Evolutionary conservation across 495 filamentous ascomycete species (phyloP).

Genomic region (Aspergillus funiculosus): DNA sequence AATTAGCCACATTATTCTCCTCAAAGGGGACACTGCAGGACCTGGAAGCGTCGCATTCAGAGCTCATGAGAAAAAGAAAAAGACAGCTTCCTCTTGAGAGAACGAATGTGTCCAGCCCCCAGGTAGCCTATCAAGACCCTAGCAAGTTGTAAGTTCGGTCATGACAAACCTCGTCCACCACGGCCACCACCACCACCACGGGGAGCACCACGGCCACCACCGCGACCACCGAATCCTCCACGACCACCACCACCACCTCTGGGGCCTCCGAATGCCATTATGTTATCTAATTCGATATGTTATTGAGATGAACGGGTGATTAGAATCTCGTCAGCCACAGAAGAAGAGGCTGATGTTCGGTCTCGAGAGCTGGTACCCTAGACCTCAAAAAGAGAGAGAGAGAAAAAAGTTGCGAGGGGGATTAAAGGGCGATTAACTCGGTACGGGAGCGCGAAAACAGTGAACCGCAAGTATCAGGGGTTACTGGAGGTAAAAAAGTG

Average conservation of each 20-base stretch:
- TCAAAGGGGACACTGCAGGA: background rate
- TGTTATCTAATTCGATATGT: constrained; percentile 25
- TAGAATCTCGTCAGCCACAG: constrained; percentile 12
- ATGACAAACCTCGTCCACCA: constrained; percentile 14
- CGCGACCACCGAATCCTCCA: constrained; percentile 20
- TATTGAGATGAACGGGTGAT: constrained; percentile 7
- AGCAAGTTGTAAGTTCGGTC: constrained; percentile 4
- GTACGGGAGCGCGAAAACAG: constrained; percentile 8
- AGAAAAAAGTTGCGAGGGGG: constrained; percentile 10
- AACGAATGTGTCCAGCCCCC: background rate
- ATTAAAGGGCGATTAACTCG: background rate
- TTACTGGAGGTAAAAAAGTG: constrained; percentile 17
- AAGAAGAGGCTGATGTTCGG: constrained; percentile 10
- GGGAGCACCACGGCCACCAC: constrained; percentile 20
- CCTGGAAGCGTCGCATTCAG: constrained; percentile 2
- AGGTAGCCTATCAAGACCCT: background rate
- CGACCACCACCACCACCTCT: constrained; percentile 24
- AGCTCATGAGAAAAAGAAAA: background rate
- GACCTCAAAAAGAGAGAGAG: constrained; percentile 6
- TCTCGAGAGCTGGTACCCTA: constrained; percentile 4
- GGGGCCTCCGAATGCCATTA: constrained; percentile 41
- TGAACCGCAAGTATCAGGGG: constrained; percentile 11
- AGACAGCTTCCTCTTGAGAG: background rate
- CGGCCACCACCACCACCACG: constrained; percentile 14
- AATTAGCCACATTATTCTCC: constrained; percentile 10